These are phyloP conservation scores for Hydrangea macrophylla DNA, from an alignment of 148 eudicot genomes.

Conservation along the genomic window DNA sequence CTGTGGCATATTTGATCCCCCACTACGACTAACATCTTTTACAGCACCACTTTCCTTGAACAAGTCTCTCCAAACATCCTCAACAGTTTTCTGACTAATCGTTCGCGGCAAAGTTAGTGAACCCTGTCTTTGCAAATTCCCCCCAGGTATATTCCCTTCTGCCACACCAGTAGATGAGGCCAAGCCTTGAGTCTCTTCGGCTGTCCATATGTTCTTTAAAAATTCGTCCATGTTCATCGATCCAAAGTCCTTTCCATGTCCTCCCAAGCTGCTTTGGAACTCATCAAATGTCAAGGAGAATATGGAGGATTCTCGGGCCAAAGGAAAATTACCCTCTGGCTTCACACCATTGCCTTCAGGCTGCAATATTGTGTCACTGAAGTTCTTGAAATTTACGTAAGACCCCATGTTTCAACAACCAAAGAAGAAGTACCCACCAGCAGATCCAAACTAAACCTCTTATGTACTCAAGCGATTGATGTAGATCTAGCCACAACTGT, in stretches of 20 bases:
- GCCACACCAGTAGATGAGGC: constrained; percentile 15
- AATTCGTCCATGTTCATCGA: constrained; percentile 66
- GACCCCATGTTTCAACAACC: constrained; percentile 35
- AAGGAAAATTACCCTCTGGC: constrained; percentile 19
- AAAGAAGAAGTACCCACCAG: background rate
- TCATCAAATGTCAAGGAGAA: constrained; percentile 53
- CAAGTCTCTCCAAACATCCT: constrained; percentile 53
- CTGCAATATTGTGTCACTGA: constrained; percentile 23
- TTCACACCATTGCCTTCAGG: constrained; percentile 21
- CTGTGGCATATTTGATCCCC: constrained; percentile 25
- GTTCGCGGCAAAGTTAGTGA: constrained; percentile 56
- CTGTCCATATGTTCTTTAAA: constrained; percentile 52
- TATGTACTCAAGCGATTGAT: background rate
- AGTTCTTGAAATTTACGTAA: constrained; percentile 40
- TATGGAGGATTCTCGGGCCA: constrained; percentile 45
- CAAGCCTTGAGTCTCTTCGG: constrained; percentile 46
- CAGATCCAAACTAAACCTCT: constrained; percentile 9
- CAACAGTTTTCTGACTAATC: constrained; percentile 53
- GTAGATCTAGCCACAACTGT: background rate
- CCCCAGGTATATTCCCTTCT: constrained; percentile 20
- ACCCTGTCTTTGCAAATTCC: constrained; percentile 46
- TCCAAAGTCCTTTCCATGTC: constrained; percentile 51
- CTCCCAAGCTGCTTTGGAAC: constrained; percentile 43
- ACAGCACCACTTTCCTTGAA: constrained; percentile 25
- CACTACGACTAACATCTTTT: constrained; percentile 19